These are phyloP conservation scores for Penicillium paradoxum DNA, from an alignment of 495 filamentous ascomycete genomes.

Conservation along the genomic window DNA sequence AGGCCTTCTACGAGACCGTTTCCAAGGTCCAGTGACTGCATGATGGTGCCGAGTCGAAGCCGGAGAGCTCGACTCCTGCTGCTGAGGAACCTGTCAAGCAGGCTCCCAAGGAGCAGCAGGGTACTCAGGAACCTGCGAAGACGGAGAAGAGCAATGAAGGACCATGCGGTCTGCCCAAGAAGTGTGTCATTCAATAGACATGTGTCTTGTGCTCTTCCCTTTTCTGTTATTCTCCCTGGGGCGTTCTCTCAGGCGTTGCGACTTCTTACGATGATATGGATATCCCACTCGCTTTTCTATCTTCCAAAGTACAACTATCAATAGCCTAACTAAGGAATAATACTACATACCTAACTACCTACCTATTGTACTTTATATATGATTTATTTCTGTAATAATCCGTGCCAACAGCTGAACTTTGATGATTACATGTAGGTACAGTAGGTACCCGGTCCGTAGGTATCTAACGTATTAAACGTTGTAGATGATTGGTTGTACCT, in stretches of 20 bases:
- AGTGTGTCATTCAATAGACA: conserved; percentile 55
- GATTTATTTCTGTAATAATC: too few species aligned
- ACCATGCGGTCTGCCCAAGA: conserved; percentile 66
- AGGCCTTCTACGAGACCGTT: conserved; percentile 77
- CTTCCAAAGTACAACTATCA: neutral
- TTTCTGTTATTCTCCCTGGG: conserved; percentile 11
- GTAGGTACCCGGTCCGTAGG: too few species aligned
- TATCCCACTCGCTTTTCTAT: neutral
- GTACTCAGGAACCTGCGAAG: conserved; percentile 27
- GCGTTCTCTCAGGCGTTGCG: conserved; percentile 20
- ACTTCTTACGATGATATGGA: conserved; percentile 15
- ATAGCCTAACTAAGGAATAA: neutral
- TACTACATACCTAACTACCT: too few species aligned
- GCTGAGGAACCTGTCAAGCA: conserved; percentile 15
- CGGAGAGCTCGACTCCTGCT: conserved; percentile 26
- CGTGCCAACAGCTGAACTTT: too few species aligned
- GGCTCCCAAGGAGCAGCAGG: conserved; percentile 24
- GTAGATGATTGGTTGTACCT: too few species aligned
- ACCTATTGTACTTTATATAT: too few species aligned
- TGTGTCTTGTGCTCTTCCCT: conserved; percentile 6
- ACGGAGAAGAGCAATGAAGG: conserved; percentile 46
- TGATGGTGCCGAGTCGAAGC: conserved; percentile 46
- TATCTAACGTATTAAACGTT: too few species aligned
- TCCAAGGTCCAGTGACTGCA: conserved; percentile 82
- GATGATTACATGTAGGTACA: too few species aligned